Evolutionary conservation across 148 eudicot genomes (phyloP), one percentile per base, ranked within the genome.

Genomic region (Chenopodium suecicum): DNA sequence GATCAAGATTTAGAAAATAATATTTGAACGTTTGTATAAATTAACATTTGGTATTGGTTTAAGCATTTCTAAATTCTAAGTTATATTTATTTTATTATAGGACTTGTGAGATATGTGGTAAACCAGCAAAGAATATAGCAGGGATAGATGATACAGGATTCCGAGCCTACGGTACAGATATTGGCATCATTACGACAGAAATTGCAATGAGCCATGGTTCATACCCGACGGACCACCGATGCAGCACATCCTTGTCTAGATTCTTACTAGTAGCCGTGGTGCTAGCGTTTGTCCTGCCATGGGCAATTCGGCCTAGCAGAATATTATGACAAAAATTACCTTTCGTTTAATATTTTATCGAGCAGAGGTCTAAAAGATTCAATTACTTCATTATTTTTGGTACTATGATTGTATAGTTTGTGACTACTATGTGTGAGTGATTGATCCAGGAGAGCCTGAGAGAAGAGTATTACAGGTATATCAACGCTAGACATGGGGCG

Each of bases 61-160:
- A 1, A 56, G 4, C 17, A 56, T 17, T 50, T 50, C 7, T 14
- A 14, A 56, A 17, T 56, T 10, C 56, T 25, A 56, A 34, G 2
- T 77, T 69, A 20, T 47, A 2, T 79, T 23, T 29, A 1, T 82
- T 23, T 29, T 50, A 31, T 44, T 76, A 81, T 83, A 90, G 91
- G 75, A 80, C 71, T n/a, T 90, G 93, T 82, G 93, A 90, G 80
- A 89, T 90, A 67, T 90, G 93, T 78, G 91, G 90, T 0, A 78
- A 81, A 68, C 76, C 60, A 13, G 91, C 84, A 2, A 84, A 77
- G 73, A 90, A 89, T 71, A 81, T 90, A 34, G 78, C 60, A 31
- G 90, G 86, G 19, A 74, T 88, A 7, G 80, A 86, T 34, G 85
- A 88, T 9, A 67, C 74, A 22, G 79, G 76, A 3, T 50, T 69